phyloP scores from a whole-genome alignment of 1,284 basidiomycete genomes.

The Phellopilus nigrolimitatus region DNA sequence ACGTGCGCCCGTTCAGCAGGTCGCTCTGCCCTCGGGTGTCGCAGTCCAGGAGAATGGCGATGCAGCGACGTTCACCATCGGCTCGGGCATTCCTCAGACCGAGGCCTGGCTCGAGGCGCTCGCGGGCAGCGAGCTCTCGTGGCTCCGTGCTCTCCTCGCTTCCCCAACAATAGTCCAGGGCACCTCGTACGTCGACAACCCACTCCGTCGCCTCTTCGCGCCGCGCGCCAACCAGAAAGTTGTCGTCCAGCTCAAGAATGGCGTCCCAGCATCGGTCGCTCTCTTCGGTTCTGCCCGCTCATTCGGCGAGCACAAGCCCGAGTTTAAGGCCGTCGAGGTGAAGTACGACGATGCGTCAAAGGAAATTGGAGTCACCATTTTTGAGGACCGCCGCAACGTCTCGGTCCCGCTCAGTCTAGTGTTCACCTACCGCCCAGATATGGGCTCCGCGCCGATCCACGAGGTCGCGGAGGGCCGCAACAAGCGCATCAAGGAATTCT shows the following conservation, averaged over 20 bases:
- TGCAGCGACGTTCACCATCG: constrained; percentile 55
- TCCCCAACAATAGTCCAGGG: constrained; percentile 85
- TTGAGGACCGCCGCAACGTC: constrained; percentile 77
- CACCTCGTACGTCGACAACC: constrained; percentile 81
- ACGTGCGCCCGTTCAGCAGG: constrained; percentile 35
- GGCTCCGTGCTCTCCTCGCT: constrained; percentile 84
- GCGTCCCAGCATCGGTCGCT: constrained; percentile 50
- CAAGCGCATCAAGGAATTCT: constrained; percentile 90
- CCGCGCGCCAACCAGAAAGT: constrained; percentile 81
- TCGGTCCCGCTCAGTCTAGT: constrained; percentile 79
- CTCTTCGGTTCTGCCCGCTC: constrained; percentile 81
- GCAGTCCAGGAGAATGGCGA: constrained; percentile 41
- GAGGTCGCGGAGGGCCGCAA: constrained; percentile 86
- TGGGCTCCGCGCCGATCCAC: constrained; percentile 91
- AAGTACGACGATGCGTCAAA: constrained; percentile 50
- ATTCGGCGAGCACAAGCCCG: constrained; percentile 63
- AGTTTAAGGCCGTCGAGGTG: constrained; percentile 85
- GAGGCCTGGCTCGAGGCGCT: constrained; percentile 82
- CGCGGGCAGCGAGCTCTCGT: constrained; percentile 76
- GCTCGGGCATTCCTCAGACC: constrained; percentile 50
- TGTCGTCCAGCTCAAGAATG: constrained; percentile 47
- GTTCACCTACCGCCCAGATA: constrained; percentile 85
- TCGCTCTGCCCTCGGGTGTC: constrained; percentile 44
- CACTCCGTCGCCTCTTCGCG: constrained; percentile 80
- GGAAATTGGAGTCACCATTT: constrained; percentile 73